Conservation (phyloP, 2,329 filamentous ascomycete genomes). For the Coniochaeta sp. region DNA sequence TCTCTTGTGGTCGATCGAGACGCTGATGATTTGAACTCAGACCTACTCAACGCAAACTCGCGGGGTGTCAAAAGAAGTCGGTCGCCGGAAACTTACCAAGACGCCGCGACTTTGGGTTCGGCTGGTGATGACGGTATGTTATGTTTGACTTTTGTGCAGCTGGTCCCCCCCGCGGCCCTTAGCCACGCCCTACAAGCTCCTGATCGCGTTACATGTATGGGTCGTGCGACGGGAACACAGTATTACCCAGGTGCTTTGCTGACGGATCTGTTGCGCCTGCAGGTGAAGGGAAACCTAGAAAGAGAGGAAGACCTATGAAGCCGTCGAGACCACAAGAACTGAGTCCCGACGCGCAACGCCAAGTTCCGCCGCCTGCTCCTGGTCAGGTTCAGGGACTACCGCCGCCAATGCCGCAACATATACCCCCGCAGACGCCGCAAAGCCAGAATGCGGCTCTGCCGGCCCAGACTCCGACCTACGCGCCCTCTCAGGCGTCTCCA, state of each 20-base stretch:
- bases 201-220: constrained; percentile 21
- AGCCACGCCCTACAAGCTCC: constrained; percentile 15
- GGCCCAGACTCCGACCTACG: constrained; percentile 32
- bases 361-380: constrained; percentile 37
- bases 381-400: constrained; percentile 26
- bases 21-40: constrained; percentile 28
- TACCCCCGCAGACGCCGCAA: constrained; percentile 37
- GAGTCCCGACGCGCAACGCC: constrained; percentile 50
- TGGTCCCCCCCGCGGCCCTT: constrained; percentile 19
- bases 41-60: constrained; percentile 43
- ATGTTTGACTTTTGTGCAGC: constrained; percentile 28
- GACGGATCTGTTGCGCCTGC: constrained; percentile 19
- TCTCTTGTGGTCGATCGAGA: constrained; percentile 5
- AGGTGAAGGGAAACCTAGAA: constrained; percentile 43
- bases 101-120: constrained; percentile 42
- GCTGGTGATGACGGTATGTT: constrained; percentile 70
- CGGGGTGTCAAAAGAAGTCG: constrained; percentile 75
- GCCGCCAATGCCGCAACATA: constrained; percentile 20
- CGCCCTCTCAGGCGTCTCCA: constrained; percentile 41
- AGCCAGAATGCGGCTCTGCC: constrained; percentile 40
- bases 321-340: constrained; percentile 36
- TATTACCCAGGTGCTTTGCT: constrained; percentile 16
- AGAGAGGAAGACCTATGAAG: constrained; percentile 59
- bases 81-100: constrained; percentile 61
- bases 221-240: constrained; percentile 22